Percentiles rank a stretch among this genome's conserved stretches.
Conservation (phyloP, 1,284 basidiomycete species). For the Inonotus obliquus region DNA sequence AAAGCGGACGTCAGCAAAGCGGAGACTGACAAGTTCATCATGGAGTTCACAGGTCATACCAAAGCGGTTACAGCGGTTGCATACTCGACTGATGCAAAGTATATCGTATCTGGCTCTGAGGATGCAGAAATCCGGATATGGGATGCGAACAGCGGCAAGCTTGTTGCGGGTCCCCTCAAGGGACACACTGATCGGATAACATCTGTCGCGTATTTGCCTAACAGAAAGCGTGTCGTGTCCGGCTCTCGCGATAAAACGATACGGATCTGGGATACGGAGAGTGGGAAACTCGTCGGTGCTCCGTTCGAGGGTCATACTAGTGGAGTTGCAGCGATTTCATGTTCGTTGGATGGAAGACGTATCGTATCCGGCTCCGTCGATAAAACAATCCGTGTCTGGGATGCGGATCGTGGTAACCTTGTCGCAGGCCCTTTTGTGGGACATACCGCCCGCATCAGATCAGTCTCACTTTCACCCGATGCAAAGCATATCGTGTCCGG, state of each 20-base stretch:
- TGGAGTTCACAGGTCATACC: no score
- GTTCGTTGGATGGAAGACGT: neutral
- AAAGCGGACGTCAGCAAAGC: neutral
- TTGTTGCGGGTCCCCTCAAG: neutral
- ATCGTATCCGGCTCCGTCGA: neutral
- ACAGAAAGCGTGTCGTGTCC: neutral
- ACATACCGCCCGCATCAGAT: neutral
- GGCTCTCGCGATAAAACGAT: neutral
- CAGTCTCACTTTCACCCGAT: neutral
- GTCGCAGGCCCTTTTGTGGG: neutral
- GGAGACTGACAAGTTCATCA: no score
- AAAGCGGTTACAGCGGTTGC: neutral
- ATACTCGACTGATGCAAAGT: neutral
- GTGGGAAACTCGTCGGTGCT: neutral
- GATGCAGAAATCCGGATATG: neutral
- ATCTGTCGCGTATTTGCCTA: neutral
- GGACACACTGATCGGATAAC: neutral
- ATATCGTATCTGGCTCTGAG: neutral
- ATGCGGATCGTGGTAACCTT: neutral
- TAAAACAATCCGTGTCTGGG: neutral
- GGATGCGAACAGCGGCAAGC: neutral
- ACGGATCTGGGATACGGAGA: neutral
- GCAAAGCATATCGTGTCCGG: constrained; percentile 5
- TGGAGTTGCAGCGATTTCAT: neutral
- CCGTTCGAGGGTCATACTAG: no score